Evolutionary conservation across 2,329 filamentous ascomycete species (phyloP).

Genomic region (Colletotrichum sp.): DNA sequence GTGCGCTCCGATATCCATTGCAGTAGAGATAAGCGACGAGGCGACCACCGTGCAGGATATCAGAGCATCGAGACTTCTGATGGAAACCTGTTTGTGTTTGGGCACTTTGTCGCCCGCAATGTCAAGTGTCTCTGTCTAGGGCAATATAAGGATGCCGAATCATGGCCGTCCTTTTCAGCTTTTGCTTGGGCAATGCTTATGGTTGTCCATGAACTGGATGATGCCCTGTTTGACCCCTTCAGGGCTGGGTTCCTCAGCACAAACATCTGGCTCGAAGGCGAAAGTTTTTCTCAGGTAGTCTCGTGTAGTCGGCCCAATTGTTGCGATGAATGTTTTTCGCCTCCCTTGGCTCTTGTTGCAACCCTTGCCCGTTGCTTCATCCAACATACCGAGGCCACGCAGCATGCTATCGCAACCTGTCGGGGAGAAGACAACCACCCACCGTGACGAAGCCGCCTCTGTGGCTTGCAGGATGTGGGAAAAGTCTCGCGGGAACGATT

Average conservation of each 20-base stretch:
- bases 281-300: slow-evolving; percentile 72
- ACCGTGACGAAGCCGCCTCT: slow-evolving; percentile 50
- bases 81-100: background rate
- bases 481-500: slow-evolving; percentile 76
- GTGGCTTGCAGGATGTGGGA: slow-evolving; percentile 52
- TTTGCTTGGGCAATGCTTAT: background rate
- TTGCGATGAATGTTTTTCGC: slow-evolving; percentile 70
- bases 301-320: slow-evolving; percentile 92
- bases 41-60: background rate
- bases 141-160: background rate
- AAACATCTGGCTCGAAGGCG: slow-evolving; percentile 76
- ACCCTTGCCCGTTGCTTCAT: slow-evolving; percentile 47
- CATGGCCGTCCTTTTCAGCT: background rate
- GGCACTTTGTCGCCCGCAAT: background rate
- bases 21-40: background rate
- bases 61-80: background rate
- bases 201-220: slow-evolving; percentile 39
- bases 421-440: slow-evolving; percentile 79
- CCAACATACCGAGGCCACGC: slow-evolving; percentile 55
- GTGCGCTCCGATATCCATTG: background rate
- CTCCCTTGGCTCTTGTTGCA: slow-evolving; percentile 24
- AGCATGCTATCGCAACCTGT: slow-evolving; percentile 69
- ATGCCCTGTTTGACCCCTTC: slow-evolving; percentile 79
- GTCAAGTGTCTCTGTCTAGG: background rate
- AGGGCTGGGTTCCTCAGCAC: slow-evolving; percentile 80